Conservation (phyloP, 305 asterid species). For the Solanum chacoense region DNA sequence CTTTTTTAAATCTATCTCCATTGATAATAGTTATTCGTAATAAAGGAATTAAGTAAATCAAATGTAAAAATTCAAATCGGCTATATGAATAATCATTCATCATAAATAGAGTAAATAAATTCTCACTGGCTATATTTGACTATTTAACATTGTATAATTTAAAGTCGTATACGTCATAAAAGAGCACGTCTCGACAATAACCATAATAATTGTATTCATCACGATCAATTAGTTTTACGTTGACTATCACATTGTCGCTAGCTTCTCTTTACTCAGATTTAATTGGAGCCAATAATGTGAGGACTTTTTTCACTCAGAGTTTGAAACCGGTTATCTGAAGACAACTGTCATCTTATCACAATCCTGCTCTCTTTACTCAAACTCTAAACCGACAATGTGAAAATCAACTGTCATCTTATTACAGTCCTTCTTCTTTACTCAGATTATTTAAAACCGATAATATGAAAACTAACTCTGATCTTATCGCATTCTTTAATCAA, state of each 20-base stretch:
- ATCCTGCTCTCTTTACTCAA: background rate
- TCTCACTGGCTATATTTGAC: background rate
- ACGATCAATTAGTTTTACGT: background rate
- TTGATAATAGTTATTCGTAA: background rate
- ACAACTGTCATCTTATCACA: too few species aligned
- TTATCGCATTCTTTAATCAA: background rate
- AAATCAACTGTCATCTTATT: background rate
- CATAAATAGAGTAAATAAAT: background rate
- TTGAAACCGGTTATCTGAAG: conserved; percentile 19
- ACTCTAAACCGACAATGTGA: background rate
- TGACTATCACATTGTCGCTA: background rate
- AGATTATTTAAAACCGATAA: background rate
- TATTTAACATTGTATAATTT: background rate
- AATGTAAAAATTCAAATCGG: background rate
- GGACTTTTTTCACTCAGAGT: background rate
- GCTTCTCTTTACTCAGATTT: background rate
- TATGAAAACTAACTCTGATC: background rate
- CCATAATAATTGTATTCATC: background rate
- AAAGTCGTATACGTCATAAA: background rate
- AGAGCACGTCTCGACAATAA: background rate
- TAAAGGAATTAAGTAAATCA: background rate
- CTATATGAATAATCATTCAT: background rate
- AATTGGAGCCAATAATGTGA: background rate
- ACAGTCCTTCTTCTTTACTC: background rate
- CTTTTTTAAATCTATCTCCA: background rate